Conservation (phyloP, 345 rosid species). For the Euphorbia lathyris region DNA sequence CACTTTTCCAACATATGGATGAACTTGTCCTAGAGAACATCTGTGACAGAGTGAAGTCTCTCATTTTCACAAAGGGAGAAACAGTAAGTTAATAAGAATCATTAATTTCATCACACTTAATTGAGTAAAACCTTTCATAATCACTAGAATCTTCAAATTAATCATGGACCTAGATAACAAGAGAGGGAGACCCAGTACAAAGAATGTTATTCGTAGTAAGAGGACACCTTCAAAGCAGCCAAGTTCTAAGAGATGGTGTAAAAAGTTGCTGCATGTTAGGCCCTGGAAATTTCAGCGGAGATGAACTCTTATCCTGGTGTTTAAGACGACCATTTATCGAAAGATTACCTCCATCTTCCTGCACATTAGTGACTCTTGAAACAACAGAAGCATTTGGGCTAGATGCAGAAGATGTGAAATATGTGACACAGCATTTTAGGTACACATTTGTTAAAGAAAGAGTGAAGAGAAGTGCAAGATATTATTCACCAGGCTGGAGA, state of each 20-base stretch:
- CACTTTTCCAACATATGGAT: conserved; percentile 93
- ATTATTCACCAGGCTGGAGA: conserved; percentile 96
- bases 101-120: no score
- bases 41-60: conserved; percentile 90
- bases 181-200: conserved; percentile 94
- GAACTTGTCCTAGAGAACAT: conserved; percentile 90
- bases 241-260: conserved; percentile 75
- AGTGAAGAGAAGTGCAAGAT: conserved; percentile 90
- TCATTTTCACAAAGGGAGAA: conserved; percentile 94
- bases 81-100: conserved; percentile 43
- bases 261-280: conserved; percentile 95
- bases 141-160: background rate
- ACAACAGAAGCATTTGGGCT: conserved; percentile 94
- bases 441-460: conserved; percentile 90
- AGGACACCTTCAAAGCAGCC: conserved; percentile 97
- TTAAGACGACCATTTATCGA: conserved; percentile 84
- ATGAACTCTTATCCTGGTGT: conserved; percentile 95
- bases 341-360: conserved; percentile 79
- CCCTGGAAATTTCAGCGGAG: conserved; percentile 96
- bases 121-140: no score
- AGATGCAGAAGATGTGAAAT: conserved; percentile 82
- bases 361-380: conserved; percentile 79
- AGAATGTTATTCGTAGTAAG: conserved; percentile 95
- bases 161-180: conserved; percentile 49
- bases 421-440: conserved; percentile 92